Conservation (phyloP, 2,329 filamentous ascomycete species). For the Cladorrhinum sp. region DNA sequence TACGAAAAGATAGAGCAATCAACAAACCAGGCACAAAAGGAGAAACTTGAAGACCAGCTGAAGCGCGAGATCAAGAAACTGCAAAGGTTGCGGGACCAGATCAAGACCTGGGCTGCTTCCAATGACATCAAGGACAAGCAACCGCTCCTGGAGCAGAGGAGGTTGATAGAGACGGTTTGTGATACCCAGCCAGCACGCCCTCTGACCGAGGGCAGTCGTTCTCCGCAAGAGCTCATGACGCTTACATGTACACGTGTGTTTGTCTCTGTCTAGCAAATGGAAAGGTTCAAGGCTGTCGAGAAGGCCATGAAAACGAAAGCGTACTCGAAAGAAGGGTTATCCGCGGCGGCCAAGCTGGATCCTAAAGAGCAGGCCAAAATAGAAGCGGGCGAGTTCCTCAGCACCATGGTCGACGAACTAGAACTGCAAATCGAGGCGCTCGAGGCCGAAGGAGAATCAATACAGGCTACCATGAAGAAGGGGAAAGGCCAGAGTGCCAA, state of each 20-base stretch:
- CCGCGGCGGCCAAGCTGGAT: slow-evolving; percentile 86
- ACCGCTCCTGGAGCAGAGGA: slow-evolving; percentile 87
- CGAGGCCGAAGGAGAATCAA: slow-evolving; percentile 82
- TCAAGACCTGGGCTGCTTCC: slow-evolving; percentile 98
- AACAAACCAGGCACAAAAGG: slow-evolving; percentile 90
- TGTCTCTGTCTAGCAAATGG: slow-evolving; percentile 74
- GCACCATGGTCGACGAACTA: slow-evolving; percentile 83
- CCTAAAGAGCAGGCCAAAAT: slow-evolving; percentile 96
- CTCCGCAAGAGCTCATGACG: slow-evolving; percentile 7
- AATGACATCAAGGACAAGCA: slow-evolving; percentile 99
- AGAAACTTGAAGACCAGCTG: slow-evolving; percentile 95
- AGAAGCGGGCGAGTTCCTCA: slow-evolving; percentile 83
- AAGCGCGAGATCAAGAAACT: slow-evolving; percentile 99
- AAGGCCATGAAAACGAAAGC: slow-evolving; percentile 99
- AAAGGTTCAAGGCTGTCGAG: slow-evolving; percentile 99
- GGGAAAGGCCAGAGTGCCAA: slow-evolving; percentile 83
- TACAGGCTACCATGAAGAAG: slow-evolving; percentile 91
- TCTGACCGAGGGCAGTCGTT: not conserved
- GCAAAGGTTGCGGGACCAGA: slow-evolving; percentile 93
- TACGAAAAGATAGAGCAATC: slow-evolving; percentile 97
- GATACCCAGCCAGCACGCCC: slow-evolving; percentile 10
- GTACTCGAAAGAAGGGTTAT: slow-evolving; percentile 96
- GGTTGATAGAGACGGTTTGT: slow-evolving; percentile 93
- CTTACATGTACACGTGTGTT: slow-evolving; percentile 30
- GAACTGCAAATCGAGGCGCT: slow-evolving; percentile 89